These are phyloP conservation scores for Dinochytrium kinnereticum DNA, from an alignment of 371 early-diverging fungal species.

Conservation along the genomic window DNA sequence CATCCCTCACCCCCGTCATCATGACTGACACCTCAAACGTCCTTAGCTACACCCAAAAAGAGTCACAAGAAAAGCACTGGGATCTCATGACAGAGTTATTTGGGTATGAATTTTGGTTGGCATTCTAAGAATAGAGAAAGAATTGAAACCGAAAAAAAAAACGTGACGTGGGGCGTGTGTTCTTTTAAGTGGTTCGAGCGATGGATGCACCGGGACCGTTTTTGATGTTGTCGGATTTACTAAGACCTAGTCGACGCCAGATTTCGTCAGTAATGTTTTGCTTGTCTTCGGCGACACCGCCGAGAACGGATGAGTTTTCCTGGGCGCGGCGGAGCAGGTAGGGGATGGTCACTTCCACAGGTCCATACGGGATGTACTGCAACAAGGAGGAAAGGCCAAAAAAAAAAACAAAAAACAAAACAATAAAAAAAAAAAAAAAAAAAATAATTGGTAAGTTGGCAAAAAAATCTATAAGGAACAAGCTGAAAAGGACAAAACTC, in stretches of 20 bases:
- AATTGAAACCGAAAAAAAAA: too few relatives aligned
- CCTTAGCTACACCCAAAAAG: slow-evolving; percentile 54
- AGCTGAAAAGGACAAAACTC: background rate
- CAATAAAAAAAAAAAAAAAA: slow-evolving; percentile 1
- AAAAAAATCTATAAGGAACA: background rate
- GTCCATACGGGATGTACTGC: slow-evolving; percentile 91
- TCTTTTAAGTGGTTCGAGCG: background rate
- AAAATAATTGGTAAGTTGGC: slow-evolving; percentile 16
- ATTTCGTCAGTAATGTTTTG: slow-evolving; percentile 30
- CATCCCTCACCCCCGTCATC: slow-evolving; percentile 52
- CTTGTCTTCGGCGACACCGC: slow-evolving; percentile 41
- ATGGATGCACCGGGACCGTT: background rate
- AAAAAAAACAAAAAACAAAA: background rate
- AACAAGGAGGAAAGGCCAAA: too few relatives aligned
- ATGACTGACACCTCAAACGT: background rate
- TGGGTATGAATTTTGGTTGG: slow-evolving; percentile 70
- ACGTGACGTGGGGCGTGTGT: background rate
- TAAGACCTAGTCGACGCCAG: slow-evolving; percentile 3
- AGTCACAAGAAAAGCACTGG: slow-evolving; percentile 68
- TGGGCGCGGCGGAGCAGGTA: slow-evolving; percentile 94
- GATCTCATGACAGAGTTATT: slow-evolving; percentile 68
- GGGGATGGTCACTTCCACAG: slow-evolving; percentile 89
- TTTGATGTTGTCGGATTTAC: background rate
- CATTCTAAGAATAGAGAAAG: slow-evolving; percentile 67
- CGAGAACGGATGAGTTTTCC: slow-evolving; percentile 86